Evolutionary conservation across 345 rosid species (phyloP), one percentile per base, ranked within the genome.

Genomic region (Clarkia xantiana): DNA sequence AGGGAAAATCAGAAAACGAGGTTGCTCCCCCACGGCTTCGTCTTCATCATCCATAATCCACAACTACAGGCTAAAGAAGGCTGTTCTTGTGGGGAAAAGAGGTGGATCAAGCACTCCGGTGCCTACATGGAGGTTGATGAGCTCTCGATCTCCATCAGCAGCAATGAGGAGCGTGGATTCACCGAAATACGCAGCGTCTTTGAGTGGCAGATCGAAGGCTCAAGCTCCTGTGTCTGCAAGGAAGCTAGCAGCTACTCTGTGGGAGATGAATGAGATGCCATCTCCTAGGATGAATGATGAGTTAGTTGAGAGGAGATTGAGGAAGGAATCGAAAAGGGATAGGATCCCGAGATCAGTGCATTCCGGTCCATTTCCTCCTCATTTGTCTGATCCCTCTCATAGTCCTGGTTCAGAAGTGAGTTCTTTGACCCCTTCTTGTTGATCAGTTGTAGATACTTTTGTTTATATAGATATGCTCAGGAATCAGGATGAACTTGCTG

Each of bases 231-330:
- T 86, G 47, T 91, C 98, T 1, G 98, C 94, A 8, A 75, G 98
- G 77, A 91, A 91, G 65, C 71, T 91, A 52, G 98, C 96, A 13
- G 98, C 98, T 2, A 86, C 96, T 16, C 66, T 91, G 51, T 91
- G 98, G 98, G 98, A 86, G 71, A 80, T 91, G 94, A 91, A 91
- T 49, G 95, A 80, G 80, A 78, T 84, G 68, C 96, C 96, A 47
- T 81, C 94, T 9, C 84, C 93, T 4, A 69, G 74, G 47, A 59
- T 66, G 61, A 69, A 53, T 57, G 86, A 75, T 44, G 59, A 48
- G 53, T 61, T 40, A 6, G 69, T 61, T 17, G 84, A 74, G 60
- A 72, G 69, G 54, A 72, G 65, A 61, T 18, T 52, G 54, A 69
- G 60, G 73, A 76, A 70, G 53, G 84, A 76, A 64, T 66, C 39